Evolutionary conservation across 1,139 yeast genomes (phyloP), one percentile per base, ranked within the genome.

Genomic region (Debaryomyces udenii): DNA sequence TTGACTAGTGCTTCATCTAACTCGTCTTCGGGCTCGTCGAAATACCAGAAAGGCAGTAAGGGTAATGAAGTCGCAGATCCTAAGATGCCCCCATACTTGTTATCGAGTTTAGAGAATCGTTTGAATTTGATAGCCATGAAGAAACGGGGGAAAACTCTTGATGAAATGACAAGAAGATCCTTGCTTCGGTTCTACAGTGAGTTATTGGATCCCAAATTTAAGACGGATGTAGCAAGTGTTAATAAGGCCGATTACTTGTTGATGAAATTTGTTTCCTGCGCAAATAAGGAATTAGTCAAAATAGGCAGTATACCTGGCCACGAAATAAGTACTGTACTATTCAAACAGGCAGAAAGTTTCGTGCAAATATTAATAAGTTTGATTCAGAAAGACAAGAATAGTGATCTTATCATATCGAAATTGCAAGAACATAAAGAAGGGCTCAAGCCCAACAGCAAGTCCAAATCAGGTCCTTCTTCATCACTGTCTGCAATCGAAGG

Each of bases 181-280:
- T 68, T 83, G 31, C 59, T 86, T 24, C 71, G 87, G 29, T 72
- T 84, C 46, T 84, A 84, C 55, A 81, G 83, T 42, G 83, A 81
- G 39, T 53, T 82, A 17, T 62, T 84, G 31, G 80, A 78, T 37
- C 82, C 86, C 0, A 42, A 49, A 2, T 67, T 68, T 38, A 66
- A 72, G 46, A 51, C 57, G 14, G 79, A 75, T 18, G 49, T 70
- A 31, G 47, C 63, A 31, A 57, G 72, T 16, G 68, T 74, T 42
- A 67, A 69, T 30, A 72, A 78, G 27, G 78, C 82, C 1, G 91
- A 84, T 49, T 85, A 81, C 43, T 64, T 86, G 39, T 76, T 86
- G 6, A 77, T 83, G 68, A 71, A 76, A 56, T 87, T 86, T 57
- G 78, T 84, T 15, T 74, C 83, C 17, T 73, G 79, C 44, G 81